Evolutionary conservation across 345 rosid species (phyloP).

Genomic region (Anastatica hierochuntica): DNA sequence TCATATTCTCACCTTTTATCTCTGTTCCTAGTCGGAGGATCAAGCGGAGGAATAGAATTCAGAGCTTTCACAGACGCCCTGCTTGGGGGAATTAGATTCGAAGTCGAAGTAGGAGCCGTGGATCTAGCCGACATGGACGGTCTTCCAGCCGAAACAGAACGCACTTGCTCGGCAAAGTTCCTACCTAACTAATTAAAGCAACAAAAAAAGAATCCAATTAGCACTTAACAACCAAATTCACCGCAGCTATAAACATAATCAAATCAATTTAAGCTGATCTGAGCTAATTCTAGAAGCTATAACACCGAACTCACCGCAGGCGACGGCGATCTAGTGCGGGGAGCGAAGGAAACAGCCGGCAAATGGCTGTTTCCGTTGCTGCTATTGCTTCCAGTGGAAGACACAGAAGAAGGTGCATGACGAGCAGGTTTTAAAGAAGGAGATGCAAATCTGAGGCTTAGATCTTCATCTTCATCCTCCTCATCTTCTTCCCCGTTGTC

Average conservation of each 20-base stretch:
- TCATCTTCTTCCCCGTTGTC: slow-evolving; percentile 69
- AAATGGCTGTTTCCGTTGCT: slow-evolving; percentile 28
- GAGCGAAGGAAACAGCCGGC: slow-evolving; percentile 38
- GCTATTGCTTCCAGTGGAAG: slow-evolving; percentile 28
- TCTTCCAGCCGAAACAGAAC: slow-evolving; percentile 88
- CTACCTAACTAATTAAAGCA: slow-evolving; percentile 82
- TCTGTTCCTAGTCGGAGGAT: slow-evolving; percentile 47
- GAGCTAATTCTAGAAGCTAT: background rate
- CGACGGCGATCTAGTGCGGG: slow-evolving; percentile 79
- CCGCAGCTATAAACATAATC: background rate
- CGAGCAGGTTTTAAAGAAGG: slow-evolving; percentile 25
- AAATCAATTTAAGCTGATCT: slow-evolving; percentile 12
- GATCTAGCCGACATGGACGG: slow-evolving; percentile 44
- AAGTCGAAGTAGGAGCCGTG: slow-evolving; percentile 35
- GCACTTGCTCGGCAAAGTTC: slow-evolving; percentile 70
- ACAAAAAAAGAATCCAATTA: slow-evolving; percentile 23
- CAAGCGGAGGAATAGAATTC: slow-evolving; percentile 48
- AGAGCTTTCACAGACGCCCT: slow-evolving; percentile 52
- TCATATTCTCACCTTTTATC: slow-evolving; percentile 37
- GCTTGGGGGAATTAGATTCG: slow-evolving; percentile 47
- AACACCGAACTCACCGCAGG: slow-evolving; percentile 56
- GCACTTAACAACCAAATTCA: slow-evolving; percentile 8
- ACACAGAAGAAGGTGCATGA: slow-evolving; percentile 16
- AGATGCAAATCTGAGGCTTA: slow-evolving; percentile 48
- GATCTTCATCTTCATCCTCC: slow-evolving; percentile 50